These are phyloP conservation scores for Trichoderma virens DNA, from an alignment of 495 filamentous ascomycete species.

Conservation along the genomic window DNA sequence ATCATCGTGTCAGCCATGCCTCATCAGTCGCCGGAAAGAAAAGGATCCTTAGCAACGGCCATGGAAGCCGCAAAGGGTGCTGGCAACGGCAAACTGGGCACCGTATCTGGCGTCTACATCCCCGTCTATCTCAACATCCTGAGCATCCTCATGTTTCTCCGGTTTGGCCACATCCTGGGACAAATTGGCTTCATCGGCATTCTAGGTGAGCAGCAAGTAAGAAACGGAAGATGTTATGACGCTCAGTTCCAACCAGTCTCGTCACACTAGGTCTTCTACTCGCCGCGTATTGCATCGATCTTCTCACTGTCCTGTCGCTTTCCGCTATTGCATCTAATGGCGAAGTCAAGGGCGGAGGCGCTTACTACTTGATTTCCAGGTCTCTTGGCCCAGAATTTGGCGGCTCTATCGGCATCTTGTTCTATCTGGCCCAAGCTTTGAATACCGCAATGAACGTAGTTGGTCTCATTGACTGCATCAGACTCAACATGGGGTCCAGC, in stretches of 20 bases:
- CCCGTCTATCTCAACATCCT: constrained; percentile 83
- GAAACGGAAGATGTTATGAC: not conserved
- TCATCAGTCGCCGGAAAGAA: not conserved
- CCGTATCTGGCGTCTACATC: constrained; percentile 75
- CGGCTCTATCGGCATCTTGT: constrained; percentile 84
- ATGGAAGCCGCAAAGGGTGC: constrained; percentile 34
- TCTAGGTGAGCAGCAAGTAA: constrained; percentile 47
- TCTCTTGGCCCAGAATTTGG: constrained; percentile 85
- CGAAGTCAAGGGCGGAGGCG: constrained; percentile 79
- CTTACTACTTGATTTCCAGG: constrained; percentile 83
- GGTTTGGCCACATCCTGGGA: constrained; percentile 73
- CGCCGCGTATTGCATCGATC: constrained; percentile 66
- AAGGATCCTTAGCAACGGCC: constrained; percentile 10
- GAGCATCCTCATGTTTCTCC: constrained; percentile 87
- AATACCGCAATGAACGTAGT: constrained; percentile 88
- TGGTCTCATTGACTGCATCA: constrained; percentile 75
- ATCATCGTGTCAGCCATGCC: not conserved
- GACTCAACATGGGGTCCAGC: constrained; percentile 65
- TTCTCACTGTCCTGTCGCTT: constrained; percentile 77
- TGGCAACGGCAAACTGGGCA: constrained; percentile 51
- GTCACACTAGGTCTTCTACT: constrained; percentile 55
- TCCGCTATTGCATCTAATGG: constrained; percentile 88
- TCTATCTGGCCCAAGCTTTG: constrained; percentile 76
- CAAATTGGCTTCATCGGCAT: constrained; percentile 74
- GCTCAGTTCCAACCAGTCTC: not conserved